Percentiles rank a stretch among this genome's conserved stretches.
Evolutionary conservation across 2,329 filamentous ascomycete species (phyloP).

Genomic region (Aspergillus glaucus): DNA sequence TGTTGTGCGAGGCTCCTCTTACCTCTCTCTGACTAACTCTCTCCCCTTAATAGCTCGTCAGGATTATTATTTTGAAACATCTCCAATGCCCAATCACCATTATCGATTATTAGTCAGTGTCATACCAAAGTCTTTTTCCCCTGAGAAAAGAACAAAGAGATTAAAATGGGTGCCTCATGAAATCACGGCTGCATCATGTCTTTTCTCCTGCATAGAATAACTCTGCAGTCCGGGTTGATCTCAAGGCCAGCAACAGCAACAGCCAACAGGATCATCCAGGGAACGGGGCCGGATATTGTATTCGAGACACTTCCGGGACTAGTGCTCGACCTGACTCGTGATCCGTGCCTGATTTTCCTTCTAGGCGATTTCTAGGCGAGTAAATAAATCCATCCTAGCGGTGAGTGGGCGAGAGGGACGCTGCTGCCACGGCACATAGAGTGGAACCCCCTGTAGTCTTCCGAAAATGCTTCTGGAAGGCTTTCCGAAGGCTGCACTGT

Average conservation of each 20-base stretch:
- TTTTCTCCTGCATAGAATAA: neutral
- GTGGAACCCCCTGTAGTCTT: constrained; percentile 9
- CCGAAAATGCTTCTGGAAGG: constrained; percentile 16
- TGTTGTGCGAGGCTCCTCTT: too few species aligned
- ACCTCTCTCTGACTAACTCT: too few species aligned
- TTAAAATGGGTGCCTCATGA: neutral
- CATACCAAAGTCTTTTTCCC: neutral
- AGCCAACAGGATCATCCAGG: too few species aligned
- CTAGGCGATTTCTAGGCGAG: neutral
- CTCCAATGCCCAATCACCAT: neutral
- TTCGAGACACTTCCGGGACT: neutral
- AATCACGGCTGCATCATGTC: neutral
- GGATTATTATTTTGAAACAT: neutral
- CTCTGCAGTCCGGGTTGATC: neutral
- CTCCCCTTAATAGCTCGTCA: too few species aligned
- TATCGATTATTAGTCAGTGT: neutral
- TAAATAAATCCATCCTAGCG: neutral
- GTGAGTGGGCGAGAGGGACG: constrained; percentile 4
- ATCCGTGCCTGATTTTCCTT: neutral
- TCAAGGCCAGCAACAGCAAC: too few species aligned
- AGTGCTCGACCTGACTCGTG: neutral
- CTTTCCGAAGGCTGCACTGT: constrained; percentile 12
- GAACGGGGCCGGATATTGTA: neutral
- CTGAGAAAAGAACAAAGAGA: neutral
- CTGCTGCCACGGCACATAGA: constrained; percentile 11